Percentiles rank a stretch among this genome's conserved stretches.
phyloP scores from a whole-genome alignment of 768 basidiomycete genomes.

The Hericium coralloides region DNA sequence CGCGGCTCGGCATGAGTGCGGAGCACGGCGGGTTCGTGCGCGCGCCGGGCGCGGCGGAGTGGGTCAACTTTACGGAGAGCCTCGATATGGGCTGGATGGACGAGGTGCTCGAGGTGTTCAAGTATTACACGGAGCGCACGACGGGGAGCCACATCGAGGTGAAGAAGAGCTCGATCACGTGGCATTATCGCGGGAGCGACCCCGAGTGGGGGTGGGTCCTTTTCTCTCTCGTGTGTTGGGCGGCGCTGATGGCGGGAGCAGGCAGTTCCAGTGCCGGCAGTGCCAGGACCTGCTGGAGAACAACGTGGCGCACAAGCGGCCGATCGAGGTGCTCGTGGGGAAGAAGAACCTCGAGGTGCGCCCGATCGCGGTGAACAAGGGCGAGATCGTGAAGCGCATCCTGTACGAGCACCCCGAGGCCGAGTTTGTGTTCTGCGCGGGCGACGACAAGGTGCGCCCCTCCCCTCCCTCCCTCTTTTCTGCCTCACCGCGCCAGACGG shows the following conservation, averaged over 20 bases:
- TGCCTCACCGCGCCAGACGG: constrained; percentile 51
- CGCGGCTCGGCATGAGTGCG: constrained; percentile 80
- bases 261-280: constrained; percentile 91
- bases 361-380: constrained; percentile 95
- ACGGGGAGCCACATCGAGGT: constrained; percentile 94
- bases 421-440: constrained; percentile 95
- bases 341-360: constrained; percentile 99
- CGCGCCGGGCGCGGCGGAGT: constrained; percentile 53
- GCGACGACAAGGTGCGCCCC: constrained; percentile 81
- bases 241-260: constrained; percentile 19
- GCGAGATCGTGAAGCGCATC: constrained; percentile 94
- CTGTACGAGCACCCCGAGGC: constrained; percentile 89
- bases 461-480: too few species aligned
- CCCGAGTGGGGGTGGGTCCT: constrained; percentile 87
- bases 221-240: background rate
- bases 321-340: constrained; percentile 94
- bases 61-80: constrained; percentile 84
- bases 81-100: constrained; percentile 98
- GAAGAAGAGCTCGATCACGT: constrained; percentile 96
- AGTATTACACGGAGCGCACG: constrained; percentile 94
- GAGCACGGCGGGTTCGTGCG: constrained; percentile 94
- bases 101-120: constrained; percentile 93
- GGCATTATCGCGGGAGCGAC: constrained; percentile 92
- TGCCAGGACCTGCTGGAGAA: constrained; percentile 95
- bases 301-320: constrained; percentile 84